Evolutionary conservation across 805 yeast genomes (phyloP).

Genomic region (Geotrichum ghanense): DNA sequence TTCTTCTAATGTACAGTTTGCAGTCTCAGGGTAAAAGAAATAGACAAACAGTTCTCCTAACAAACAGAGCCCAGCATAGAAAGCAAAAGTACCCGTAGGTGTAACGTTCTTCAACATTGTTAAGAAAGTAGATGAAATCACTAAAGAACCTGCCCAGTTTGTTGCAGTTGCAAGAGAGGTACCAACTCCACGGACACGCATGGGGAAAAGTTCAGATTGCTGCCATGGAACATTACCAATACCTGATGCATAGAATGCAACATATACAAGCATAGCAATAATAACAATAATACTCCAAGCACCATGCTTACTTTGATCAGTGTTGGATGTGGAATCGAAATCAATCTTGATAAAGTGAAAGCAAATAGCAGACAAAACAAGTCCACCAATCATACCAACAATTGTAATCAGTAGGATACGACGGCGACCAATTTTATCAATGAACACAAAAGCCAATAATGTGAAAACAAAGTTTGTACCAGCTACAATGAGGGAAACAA

Average conservation of each 20-base stretch:
- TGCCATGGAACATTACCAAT: conserved; percentile 99
- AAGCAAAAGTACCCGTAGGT: conserved; percentile 88
- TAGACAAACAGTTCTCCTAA: conserved; percentile 62
- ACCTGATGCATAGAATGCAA: conserved; percentile 87
- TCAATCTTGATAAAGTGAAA: conserved; percentile 63
- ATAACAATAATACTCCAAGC: conserved; percentile 88
- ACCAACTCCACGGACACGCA: conserved; percentile 86
- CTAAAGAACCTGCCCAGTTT: conserved; percentile 91
- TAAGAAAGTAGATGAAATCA: conserved; percentile 82
- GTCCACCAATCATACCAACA: conserved; percentile 72
- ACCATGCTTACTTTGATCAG: conserved; percentile 33
- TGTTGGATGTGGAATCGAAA: conserved; percentile 12
- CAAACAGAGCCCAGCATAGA: conserved; percentile 74
- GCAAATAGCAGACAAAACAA: conserved; percentile 76
- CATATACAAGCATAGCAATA: conserved; percentile 73
- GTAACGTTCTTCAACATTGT: conserved; percentile 91
- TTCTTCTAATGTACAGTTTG: conserved; percentile 85
- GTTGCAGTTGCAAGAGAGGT: conserved; percentile 84
- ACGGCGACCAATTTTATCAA: conserved; percentile 85
- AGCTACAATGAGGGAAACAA: conserved; percentile 86
- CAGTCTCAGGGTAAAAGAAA: conserved; percentile 85
- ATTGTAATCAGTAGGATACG: conserved; percentile 65
- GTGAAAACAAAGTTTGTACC: conserved; percentile 92
- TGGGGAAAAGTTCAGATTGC: conserved; percentile 90
- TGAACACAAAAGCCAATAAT: conserved; percentile 69